Conservation (phyloP, 352 stramenopile genomes). For the Globisporangium nunn region DNA sequence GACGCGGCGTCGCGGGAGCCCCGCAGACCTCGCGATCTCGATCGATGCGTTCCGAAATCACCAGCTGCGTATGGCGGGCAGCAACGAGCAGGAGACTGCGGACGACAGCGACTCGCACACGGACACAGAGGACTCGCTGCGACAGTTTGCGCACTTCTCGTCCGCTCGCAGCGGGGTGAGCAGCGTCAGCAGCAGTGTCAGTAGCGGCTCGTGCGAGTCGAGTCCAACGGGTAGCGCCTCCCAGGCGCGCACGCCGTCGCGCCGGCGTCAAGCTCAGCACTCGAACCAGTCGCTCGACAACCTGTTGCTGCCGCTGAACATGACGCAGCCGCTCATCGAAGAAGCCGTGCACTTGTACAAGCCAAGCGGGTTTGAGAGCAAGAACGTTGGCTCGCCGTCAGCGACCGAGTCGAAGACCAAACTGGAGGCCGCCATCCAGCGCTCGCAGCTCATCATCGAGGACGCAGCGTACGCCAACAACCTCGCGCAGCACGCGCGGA, state of each 20-base stretch:
- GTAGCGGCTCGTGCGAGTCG: background rate
- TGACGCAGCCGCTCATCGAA: constrained; percentile 15
- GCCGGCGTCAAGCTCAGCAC: constrained; percentile 12
- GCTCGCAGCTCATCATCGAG: constrained; percentile 54
- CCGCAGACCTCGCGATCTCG: constrained; percentile 65
- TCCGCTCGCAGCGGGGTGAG: constrained; percentile 6
- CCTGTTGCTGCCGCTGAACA: constrained; percentile 10
- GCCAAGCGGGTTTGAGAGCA: constrained; percentile 13
- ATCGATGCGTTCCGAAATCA: constrained; percentile 70
- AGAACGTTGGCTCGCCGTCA: constrained; percentile 13
- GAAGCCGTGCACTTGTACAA: constrained; percentile 14
- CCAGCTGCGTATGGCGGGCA: constrained; percentile 49
- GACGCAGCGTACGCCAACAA: constrained; percentile 53
- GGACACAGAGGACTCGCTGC: constrained; percentile 41
- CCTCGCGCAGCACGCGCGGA: constrained; percentile 64
- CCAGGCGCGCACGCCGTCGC: constrained; percentile 18
- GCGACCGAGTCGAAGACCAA: constrained; percentile 23
- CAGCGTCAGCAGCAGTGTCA: background rate
- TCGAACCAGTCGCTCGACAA: constrained; percentile 4
- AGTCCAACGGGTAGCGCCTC: constrained; percentile 1
- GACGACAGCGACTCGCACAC: constrained; percentile 16
- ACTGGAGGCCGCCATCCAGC: constrained; percentile 40
- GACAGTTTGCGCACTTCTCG: constrained; percentile 29
- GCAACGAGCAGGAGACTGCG: constrained; percentile 24
- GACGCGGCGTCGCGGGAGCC: constrained; percentile 56